These are phyloP conservation scores for Serendipita sp. DNA, from an alignment of 768 basidiomycete species.

Conservation along the genomic window DNA sequence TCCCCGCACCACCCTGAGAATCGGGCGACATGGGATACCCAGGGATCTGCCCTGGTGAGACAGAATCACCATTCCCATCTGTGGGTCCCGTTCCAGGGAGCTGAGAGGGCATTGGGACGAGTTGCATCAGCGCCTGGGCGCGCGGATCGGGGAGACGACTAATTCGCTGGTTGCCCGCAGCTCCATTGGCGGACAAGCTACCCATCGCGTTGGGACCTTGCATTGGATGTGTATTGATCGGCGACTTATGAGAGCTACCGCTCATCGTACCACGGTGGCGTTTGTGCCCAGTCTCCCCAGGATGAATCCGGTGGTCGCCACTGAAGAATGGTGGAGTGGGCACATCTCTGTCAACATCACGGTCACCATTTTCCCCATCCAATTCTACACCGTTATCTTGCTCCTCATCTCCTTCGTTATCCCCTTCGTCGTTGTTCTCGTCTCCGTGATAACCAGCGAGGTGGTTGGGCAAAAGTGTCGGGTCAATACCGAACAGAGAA, in stretches of 20 bases:
- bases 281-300: background rate
- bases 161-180: background rate
- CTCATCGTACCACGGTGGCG: background rate
- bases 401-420: background rate
- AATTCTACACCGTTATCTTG: background rate
- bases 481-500: background rate
- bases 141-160: conserved; percentile 1
- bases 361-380: background rate
- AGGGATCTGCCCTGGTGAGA: no score
- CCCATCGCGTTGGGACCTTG: background rate
- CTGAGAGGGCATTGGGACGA: conserved; percentile 3
- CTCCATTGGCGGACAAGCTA: background rate
- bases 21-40: no score
- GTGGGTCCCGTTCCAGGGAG: background rate
- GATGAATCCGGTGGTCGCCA: background rate
- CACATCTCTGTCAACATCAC: background rate
- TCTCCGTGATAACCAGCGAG: background rate
- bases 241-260: background rate
- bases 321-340: conserved; percentile 6
- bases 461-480: background rate
- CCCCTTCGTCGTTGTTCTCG: background rate
- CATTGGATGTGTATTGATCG: background rate
- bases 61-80: background rate
- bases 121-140: conserved; percentile 1
- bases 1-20: background rate